A percentile compares a stretch with the other conserved stretches of the same genome.
Conservation (phyloP, 306 rosid genomes). For the Alnus glutinosa region DNA sequence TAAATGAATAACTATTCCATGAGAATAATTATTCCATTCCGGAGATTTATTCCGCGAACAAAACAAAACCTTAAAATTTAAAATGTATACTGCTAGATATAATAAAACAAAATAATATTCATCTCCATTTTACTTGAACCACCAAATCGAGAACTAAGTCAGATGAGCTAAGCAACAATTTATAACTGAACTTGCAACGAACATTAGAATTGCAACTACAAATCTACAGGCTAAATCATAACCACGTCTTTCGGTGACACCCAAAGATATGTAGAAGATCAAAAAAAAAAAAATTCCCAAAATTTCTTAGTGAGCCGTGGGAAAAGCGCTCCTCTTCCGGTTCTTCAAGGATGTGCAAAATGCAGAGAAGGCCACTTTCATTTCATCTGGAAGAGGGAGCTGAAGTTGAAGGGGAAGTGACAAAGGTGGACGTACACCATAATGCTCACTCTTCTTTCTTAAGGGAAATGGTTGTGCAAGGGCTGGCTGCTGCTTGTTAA, state of each 20-base stretch:
- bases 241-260: constrained; percentile 14
- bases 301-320: constrained; percentile 39
- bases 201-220: constrained; percentile 7
- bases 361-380: constrained; percentile 70
- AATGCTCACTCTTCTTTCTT: constrained; percentile 35
- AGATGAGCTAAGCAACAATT: background rate
- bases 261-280: constrained; percentile 35
- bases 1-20: no score
- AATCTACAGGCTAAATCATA: constrained; percentile 27
- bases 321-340: constrained; percentile 41
- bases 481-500: constrained; percentile 93
- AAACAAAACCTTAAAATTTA: no score
- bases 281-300: constrained; percentile 12
- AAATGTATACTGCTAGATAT: no score
- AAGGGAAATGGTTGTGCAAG: constrained; percentile 70
- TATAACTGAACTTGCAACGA: background rate
- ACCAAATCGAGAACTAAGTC: constrained; percentile 1
- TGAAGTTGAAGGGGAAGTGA: constrained; percentile 79
- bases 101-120: no score
- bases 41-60: no score
- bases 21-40: no score
- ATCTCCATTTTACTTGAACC: background rate
- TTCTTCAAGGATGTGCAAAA: constrained; percentile 69
- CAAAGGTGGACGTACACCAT: constrained; percentile 33
- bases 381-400: constrained; percentile 70